Percentiles rank a stretch among this genome's conserved stretches.
These are phyloP conservation scores for Tulasnella sp. DNA, from an alignment of 768 basidiomycete species.

Conservation along the genomic window DNA sequence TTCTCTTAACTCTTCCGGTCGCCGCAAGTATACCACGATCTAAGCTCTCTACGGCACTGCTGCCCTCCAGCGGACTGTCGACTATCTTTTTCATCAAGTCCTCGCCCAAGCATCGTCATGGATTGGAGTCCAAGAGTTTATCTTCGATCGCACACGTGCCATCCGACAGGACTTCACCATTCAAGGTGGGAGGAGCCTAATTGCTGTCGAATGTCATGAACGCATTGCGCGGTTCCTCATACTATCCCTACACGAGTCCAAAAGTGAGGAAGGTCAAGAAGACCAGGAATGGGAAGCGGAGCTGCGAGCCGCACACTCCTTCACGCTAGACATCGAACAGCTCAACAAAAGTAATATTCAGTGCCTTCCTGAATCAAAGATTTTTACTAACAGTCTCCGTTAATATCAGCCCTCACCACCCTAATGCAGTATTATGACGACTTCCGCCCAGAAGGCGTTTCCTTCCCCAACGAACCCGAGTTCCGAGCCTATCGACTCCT, in stretches of 20 bases:
- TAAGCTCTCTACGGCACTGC: conserved; percentile 15
- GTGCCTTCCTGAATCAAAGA: neutral
- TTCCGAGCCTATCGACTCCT: conserved; percentile 94
- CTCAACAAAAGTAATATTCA: conserved; percentile 77
- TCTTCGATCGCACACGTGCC: conserved; percentile 83
- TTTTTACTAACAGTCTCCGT: neutral
- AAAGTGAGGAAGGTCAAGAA: neutral
- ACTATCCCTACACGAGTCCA: conserved; percentile 49
- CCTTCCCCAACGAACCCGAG: conserved; percentile 77
- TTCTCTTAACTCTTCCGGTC: neutral
- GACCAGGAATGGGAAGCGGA: conserved; percentile 6
- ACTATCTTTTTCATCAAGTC: conserved; percentile 85
- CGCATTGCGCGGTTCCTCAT: conserved; percentile 93
- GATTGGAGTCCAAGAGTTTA: conserved; percentile 57
- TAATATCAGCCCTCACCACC: conserved; percentile 66
- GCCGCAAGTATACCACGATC: neutral
- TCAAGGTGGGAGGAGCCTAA: conserved; percentile 65
- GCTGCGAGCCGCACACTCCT: neutral
- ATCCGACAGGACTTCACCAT: conserved; percentile 92
- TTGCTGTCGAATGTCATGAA: conserved; percentile 84
- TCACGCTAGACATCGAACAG: conserved; percentile 66
- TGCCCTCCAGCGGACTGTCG: conserved; percentile 55
- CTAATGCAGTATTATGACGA: conserved; percentile 92
- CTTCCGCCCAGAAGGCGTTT: conserved; percentile 46
- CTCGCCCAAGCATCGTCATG: conserved; percentile 58